Conservation (phyloP, 257 asterid genomes). For the Rubia yunnanensis region DNA sequence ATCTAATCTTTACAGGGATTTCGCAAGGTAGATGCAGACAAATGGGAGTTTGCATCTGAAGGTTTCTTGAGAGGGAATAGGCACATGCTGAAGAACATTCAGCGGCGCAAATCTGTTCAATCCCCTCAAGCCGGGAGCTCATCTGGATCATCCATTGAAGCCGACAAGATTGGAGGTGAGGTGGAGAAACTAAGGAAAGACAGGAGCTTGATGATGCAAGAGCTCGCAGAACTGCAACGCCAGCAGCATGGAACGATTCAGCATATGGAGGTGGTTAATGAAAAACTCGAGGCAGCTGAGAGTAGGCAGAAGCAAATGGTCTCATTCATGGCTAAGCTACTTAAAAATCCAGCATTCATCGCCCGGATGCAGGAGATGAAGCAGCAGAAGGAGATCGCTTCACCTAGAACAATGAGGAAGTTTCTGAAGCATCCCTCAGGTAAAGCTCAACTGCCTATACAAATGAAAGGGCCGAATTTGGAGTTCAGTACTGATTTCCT, state of each 20-base stretch:
- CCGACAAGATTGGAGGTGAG: slow-evolving; percentile 42
- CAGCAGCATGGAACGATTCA: slow-evolving; percentile 56
- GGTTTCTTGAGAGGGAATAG: slow-evolving; percentile 59
- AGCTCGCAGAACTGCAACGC: slow-evolving; percentile 54
- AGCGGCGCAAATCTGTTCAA: slow-evolving; percentile 58
- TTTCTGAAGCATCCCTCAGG: slow-evolving; percentile 25
- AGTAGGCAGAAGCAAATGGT: slow-evolving; percentile 76
- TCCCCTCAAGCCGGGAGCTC: slow-evolving; percentile 48
- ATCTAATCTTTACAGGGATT: slow-evolving; percentile 43
- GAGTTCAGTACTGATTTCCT: slow-evolving; percentile 20
- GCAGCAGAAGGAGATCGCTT: slow-evolving; percentile 32
- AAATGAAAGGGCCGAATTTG: slow-evolving; percentile 25
- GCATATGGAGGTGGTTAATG: slow-evolving; percentile 50
- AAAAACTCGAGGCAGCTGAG: slow-evolving; percentile 67
- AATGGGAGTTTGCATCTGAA: slow-evolving; percentile 76
- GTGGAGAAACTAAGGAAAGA: slow-evolving; percentile 52
- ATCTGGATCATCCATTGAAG: slow-evolving; percentile 27
- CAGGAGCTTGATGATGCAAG: slow-evolving; percentile 60
- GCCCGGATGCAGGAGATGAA: slow-evolving; percentile 35
- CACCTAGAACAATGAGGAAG: slow-evolving; percentile 40
- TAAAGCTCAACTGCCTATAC: slow-evolving; percentile 17
- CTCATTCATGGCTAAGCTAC: slow-evolving; percentile 63
- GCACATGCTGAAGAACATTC: slow-evolving; percentile 60
- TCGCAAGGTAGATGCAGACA: slow-evolving; percentile 67
- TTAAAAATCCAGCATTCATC: slow-evolving; percentile 46